Percentiles rank a stretch among this genome's conserved stretches.
Evolutionary conservation across 768 basidiomycete species (phyloP).

Genomic region (Leccinum aurantiacum): DNA sequence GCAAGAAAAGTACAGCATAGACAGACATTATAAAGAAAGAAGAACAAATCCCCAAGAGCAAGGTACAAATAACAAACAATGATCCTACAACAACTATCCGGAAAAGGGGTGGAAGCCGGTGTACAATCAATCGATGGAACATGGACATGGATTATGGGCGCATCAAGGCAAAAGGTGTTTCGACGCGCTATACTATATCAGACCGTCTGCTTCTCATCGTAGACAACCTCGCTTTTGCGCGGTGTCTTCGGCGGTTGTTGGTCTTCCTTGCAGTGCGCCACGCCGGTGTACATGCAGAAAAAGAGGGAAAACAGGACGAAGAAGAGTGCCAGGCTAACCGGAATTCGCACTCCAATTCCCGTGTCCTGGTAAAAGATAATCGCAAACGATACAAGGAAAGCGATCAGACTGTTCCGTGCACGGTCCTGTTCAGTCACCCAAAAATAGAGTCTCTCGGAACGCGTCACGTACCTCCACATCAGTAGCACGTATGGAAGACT

Average conservation of each 20-base stretch:
- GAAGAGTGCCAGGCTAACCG: slow-evolving; percentile 28
- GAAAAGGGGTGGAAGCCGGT: not conserved
- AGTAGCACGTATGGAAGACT: slow-evolving; percentile 42
- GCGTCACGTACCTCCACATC: slow-evolving; percentile 27
- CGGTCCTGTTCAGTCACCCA: not conserved
- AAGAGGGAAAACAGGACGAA: slow-evolving; percentile 24
- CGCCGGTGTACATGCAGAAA: slow-evolving; percentile 31
- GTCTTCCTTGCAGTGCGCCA: slow-evolving; percentile 19
- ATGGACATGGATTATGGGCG: not conserved
- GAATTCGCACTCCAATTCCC: slow-evolving; percentile 25
- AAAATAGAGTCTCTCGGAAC: not conserved
- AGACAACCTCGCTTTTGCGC: not conserved
- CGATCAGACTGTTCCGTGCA: slow-evolving; percentile 28
- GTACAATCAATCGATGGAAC: not conserved
- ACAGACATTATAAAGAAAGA: not conserved
- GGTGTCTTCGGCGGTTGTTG: not conserved
- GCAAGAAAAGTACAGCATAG: slow-evolving; percentile 1
- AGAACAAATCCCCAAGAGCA: not conserved
- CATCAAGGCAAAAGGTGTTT: not conserved
- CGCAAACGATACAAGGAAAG: slow-evolving; percentile 35
- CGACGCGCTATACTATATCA: not conserved
- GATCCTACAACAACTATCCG: not conserved
- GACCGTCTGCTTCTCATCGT: slow-evolving; percentile 1
- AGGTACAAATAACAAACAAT: not conserved
- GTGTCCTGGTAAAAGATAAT: slow-evolving; percentile 32